Conservation (phyloP, 2,329 filamentous ascomycete genomes). For the Aspergillus oerlinghausenensis region DNA sequence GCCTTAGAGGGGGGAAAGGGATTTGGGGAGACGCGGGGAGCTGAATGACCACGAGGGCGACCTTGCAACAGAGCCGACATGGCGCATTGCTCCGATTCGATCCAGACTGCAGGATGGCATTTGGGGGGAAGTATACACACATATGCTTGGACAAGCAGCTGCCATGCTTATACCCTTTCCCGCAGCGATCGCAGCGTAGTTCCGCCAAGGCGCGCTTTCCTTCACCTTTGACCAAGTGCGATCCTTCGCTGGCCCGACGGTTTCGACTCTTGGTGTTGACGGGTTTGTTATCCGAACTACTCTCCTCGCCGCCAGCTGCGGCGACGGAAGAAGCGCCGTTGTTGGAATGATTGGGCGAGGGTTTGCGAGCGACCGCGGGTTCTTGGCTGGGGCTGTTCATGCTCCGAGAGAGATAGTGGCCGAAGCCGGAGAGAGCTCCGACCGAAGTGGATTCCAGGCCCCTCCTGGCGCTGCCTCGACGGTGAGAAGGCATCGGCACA, state of each 20-base stretch:
- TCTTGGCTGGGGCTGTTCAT: slow-evolving; percentile 33
- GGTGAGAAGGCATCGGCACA: slow-evolving; percentile 53
- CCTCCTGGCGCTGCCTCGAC: slow-evolving; percentile 47
- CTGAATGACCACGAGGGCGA: slow-evolving; percentile 35
- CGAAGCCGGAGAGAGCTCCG: slow-evolving; percentile 36
- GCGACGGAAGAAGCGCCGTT: slow-evolving; percentile 10
- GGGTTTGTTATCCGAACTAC: slow-evolving; percentile 45
- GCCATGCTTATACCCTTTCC: slow-evolving; percentile 99
- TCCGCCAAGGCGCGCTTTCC: slow-evolving; percentile 75
- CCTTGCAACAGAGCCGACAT: slow-evolving; percentile 35
- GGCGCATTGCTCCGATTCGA: slow-evolving; percentile 38
- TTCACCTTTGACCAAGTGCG: slow-evolving; percentile 74
- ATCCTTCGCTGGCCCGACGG: slow-evolving; percentile 76
- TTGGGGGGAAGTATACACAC: slow-evolving; percentile 69
- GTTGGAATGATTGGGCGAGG: slow-evolving; percentile 30
- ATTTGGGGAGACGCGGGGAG: slow-evolving; percentile 4
- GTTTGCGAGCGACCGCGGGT: slow-evolving; percentile 35
- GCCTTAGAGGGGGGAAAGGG: slow-evolving; percentile 27
- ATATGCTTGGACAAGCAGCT: slow-evolving; percentile 99
- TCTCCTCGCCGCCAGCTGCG: slow-evolving; percentile 40
- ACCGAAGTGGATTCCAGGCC: slow-evolving; percentile 63
- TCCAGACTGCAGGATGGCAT: slow-evolving; percentile 43
- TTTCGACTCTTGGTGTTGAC: slow-evolving; percentile 51
- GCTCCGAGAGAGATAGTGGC: slow-evolving; percentile 40
- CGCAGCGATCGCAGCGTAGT: slow-evolving; percentile 94